Evolutionary conservation across 768 basidiomycete genomes (phyloP).

Genomic region (Macrocybe gigantea): DNA sequence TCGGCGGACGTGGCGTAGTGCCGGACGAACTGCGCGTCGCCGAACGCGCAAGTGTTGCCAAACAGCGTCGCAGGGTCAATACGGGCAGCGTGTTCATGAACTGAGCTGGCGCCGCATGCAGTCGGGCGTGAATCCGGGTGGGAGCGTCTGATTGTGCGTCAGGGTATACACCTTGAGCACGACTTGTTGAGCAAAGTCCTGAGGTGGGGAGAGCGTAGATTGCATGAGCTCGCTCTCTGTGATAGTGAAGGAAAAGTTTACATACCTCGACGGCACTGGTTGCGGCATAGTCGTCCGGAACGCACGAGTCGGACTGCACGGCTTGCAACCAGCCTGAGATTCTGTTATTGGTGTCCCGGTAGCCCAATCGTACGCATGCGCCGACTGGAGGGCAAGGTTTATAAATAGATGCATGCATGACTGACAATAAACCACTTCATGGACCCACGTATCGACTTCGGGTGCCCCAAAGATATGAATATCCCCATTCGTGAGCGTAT

Average conservation of each 20-base stretch:
- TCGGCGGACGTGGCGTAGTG: slow-evolving; percentile 1
- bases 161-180: slow-evolving; percentile 19
- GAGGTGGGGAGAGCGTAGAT: not conserved
- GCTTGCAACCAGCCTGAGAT: slow-evolving; percentile 16
- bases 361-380: slow-evolving; percentile 26
- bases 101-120: slow-evolving; percentile 25
- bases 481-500: slow-evolving; percentile 25
- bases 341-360: slow-evolving; percentile 11
- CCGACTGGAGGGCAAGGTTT: slow-evolving; percentile 14
- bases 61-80: slow-evolving; percentile 20
- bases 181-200: slow-evolving; percentile 26
- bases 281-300: slow-evolving; percentile 22
- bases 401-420: too few species aligned
- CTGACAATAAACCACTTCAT: slow-evolving; percentile 18
- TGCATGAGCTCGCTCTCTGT: not conserved
- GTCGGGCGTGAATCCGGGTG: slow-evolving; percentile 15
- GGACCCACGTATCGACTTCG: slow-evolving; percentile 20
- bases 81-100: slow-evolving; percentile 16
- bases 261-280: slow-evolving; percentile 21
- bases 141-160: slow-evolving; percentile 15
- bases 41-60: slow-evolving; percentile 18
- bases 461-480: slow-evolving; percentile 23
- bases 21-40: slow-evolving; percentile 5
- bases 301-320: slow-evolving; percentile 19
- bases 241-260: not conserved